phyloP scores from a whole-genome alignment of 2,329 filamentous ascomycete species.

The Ophiocordyceps robertsii region DNA sequence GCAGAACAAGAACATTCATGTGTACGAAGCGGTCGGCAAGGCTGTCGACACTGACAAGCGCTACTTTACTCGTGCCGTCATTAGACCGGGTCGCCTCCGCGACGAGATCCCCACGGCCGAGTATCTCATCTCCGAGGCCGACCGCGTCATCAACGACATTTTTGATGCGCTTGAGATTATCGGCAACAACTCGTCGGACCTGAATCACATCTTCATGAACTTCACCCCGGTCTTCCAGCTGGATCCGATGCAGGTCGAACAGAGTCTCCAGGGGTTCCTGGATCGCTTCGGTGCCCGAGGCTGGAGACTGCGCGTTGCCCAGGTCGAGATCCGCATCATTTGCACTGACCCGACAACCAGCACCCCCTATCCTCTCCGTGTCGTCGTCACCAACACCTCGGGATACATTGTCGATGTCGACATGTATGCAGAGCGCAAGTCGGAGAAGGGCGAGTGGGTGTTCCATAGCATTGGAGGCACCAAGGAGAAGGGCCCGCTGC shows the following conservation, averaged over 20 bases:
- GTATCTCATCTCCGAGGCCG: slow-evolving; percentile 94
- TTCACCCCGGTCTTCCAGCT: slow-evolving; percentile 96
- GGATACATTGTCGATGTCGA: slow-evolving; percentile 97
- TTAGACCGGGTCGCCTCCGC: slow-evolving; percentile 82
- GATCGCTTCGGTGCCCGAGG: slow-evolving; percentile 90
- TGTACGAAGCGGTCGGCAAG: slow-evolving; percentile 94
- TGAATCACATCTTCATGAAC: slow-evolving; percentile 99
- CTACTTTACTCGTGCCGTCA: slow-evolving; percentile 94
- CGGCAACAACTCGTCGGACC: slow-evolving; percentile 96
- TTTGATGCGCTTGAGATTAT: slow-evolving; percentile 96
- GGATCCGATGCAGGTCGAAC: slow-evolving; percentile 76
- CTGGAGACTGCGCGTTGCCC: slow-evolving; percentile 92
- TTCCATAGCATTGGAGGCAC: slow-evolving; percentile 97
- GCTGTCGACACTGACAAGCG: slow-evolving; percentile 92
- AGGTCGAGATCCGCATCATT: slow-evolving; percentile 95
- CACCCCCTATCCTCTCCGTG: slow-evolving; percentile 78
- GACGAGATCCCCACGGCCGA: slow-evolving; percentile 98
- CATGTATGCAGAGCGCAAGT: slow-evolving; percentile 94
- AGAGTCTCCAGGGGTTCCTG: slow-evolving; percentile 86
- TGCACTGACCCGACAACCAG: slow-evolving; percentile 84
- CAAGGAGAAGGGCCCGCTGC: slow-evolving; percentile 90
- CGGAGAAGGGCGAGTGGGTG: slow-evolving; percentile 94
- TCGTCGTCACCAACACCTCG: slow-evolving; percentile 96
- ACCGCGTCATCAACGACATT: slow-evolving; percentile 94
- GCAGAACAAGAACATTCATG: slow-evolving; percentile 97